phyloP scores from a whole-genome alignment of 257 asterid species.

The Striga asiatica region DNA sequence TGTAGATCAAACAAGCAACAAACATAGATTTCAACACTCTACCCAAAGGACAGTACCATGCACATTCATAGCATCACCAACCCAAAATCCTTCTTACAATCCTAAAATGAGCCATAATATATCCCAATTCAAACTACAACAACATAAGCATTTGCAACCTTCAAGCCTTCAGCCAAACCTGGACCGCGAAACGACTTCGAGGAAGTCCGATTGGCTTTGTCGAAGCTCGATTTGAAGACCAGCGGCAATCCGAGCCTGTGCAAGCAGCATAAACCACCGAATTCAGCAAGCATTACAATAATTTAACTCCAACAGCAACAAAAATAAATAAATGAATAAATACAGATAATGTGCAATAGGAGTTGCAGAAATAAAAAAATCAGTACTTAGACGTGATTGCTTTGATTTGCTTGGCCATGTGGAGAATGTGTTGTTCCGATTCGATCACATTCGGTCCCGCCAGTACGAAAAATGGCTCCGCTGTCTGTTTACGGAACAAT shows the following conservation, averaged over 20 bases:
- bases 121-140: background rate
- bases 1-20: constrained; percentile 13
- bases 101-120: background rate
- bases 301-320: constrained; percentile 27
- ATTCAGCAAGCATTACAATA: constrained; percentile 13
- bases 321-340: constrained; percentile 17
- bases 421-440: constrained; percentile 77
- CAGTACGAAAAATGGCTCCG: constrained; percentile 77
- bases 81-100: background rate
- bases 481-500: constrained; percentile 30
- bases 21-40: constrained; percentile 41
- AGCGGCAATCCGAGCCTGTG: constrained; percentile 60
- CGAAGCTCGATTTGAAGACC: constrained; percentile 83
- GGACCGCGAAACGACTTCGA: constrained; percentile 91
- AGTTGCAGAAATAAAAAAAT: constrained; percentile 36
- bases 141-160: constrained; percentile 23
- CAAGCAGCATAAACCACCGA: background rate
- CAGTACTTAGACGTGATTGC: constrained; percentile 36
- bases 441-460: constrained; percentile 98
- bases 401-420: constrained; percentile 63
- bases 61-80: constrained; percentile 70
- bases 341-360: constrained; percentile 13
- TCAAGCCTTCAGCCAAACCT: constrained; percentile 68
- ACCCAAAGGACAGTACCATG: constrained; percentile 27
- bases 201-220: constrained; percentile 81